Percentiles rank a stretch among this genome's conserved stretches.
phyloP scores from a whole-genome alignment of 495 filamentous ascomycete species.

The Neurospora africana region DNA sequence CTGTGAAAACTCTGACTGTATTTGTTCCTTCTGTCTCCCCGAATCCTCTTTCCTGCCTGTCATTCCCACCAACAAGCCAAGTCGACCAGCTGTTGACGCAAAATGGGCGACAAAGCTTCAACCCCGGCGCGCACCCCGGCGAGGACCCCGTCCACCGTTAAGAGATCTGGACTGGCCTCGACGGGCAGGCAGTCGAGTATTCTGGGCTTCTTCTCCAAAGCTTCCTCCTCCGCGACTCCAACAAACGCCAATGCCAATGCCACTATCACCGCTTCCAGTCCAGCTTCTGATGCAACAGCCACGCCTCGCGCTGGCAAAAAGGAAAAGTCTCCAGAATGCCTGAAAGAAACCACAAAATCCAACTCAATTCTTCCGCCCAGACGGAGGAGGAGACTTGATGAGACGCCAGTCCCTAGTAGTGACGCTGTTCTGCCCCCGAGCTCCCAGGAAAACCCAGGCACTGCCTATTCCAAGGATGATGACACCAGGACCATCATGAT shows the following conservation, averaged over 20 bases:
- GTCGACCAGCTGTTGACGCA: not conserved
- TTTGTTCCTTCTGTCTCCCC: not conserved
- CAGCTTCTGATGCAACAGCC: slow-evolving; percentile 14
- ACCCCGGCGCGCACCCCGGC: slow-evolving; percentile 30
- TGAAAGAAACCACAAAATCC: slow-evolving; percentile 36
- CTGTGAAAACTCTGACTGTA: not conserved
- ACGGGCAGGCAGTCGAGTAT: slow-evolving; percentile 68
- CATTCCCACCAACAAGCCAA: not conserved
- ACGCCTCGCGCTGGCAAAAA: slow-evolving; percentile 13
- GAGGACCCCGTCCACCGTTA: slow-evolving; percentile 29
- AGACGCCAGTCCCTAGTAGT: slow-evolving; percentile 75
- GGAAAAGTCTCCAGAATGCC: slow-evolving; percentile 23
- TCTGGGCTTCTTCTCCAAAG: slow-evolving; percentile 76
- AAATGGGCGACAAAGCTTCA: slow-evolving; percentile 22
- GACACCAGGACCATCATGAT: slow-evolving; percentile 31
- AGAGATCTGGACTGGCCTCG: slow-evolving; percentile 27
- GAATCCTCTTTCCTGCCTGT: not conserved
- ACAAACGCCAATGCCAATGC: slow-evolving; percentile 12
- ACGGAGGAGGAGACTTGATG: slow-evolving; percentile 30
- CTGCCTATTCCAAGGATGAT: not conserved
- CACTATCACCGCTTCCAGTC: slow-evolving; percentile 9
- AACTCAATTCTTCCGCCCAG: slow-evolving; percentile 23
- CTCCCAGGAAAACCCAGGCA: slow-evolving; percentile 41
- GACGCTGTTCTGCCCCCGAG: slow-evolving; percentile 50
- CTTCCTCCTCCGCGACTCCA: slow-evolving; percentile 19